These are phyloP conservation scores for Aureobasidium sp. DNA, from an alignment of 2,329 filamentous ascomycete genomes.

Conservation along the genomic window DNA sequence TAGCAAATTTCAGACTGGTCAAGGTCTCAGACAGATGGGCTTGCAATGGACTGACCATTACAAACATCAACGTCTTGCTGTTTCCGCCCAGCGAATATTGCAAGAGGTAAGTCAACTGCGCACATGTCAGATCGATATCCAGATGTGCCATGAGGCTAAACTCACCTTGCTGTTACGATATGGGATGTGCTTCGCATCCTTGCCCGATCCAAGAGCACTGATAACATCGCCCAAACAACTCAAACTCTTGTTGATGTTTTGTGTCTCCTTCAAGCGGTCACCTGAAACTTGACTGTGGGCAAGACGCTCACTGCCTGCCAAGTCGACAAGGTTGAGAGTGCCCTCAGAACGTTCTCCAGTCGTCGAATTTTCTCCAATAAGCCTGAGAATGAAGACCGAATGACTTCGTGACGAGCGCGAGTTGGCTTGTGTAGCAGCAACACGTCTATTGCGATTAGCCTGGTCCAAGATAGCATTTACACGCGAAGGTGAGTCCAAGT, in stretches of 20 bases:
- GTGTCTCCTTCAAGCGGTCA: conserved; percentile 83
- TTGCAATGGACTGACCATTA: conserved; percentile 92
- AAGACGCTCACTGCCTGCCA: conserved; percentile 86
- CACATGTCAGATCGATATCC: background rate
- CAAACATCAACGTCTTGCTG: conserved; percentile 97
- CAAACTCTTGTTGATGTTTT: conserved; percentile 94
- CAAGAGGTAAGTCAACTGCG: conserved; percentile 77
- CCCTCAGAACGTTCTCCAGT: conserved; percentile 84
- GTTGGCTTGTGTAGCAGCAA: conserved; percentile 96
- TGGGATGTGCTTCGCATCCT: conserved; percentile 67
- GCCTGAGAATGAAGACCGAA: conserved; percentile 84
- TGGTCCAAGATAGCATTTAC: conserved; percentile 73
- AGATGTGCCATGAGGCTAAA: background rate
- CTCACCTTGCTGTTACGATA: conserved; percentile 88
- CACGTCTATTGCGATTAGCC: conserved; percentile 79
- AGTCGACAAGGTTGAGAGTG: conserved; percentile 88
- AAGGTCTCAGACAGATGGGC: conserved; percentile 87
- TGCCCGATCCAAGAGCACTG: conserved; percentile 78
- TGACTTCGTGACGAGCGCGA: conserved; percentile 90
- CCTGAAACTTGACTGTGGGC: conserved; percentile 83
- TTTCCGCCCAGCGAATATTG: conserved; percentile 89
- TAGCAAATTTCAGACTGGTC: conserved; percentile 91
- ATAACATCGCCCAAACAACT: conserved; percentile 93
- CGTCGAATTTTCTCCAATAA: conserved; percentile 59
- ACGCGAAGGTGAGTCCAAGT: conserved; percentile 69